phyloP scores from a whole-genome alignment of 495 filamentous ascomycete genomes.

The Aspergillus baeticus region DNA sequence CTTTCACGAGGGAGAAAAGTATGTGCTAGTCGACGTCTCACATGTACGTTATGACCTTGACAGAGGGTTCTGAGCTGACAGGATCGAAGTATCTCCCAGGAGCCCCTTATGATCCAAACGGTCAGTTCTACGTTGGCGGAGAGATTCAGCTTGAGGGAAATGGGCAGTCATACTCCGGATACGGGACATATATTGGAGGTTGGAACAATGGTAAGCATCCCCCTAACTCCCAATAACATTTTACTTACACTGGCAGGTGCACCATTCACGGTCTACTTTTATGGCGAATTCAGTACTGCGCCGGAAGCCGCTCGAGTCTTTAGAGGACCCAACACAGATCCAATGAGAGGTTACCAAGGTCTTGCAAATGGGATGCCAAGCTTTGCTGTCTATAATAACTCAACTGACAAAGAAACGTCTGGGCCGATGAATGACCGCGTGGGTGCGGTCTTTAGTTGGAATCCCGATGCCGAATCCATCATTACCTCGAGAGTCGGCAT shows the following conservation, averaged over 20 bases:
- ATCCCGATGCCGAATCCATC: constrained; percentile 19
- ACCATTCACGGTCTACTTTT: constrained; percentile 65
- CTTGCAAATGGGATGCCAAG: constrained; percentile 28
- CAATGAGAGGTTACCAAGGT: constrained; percentile 31
- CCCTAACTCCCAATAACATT: neutral
- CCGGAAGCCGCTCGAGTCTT: constrained; percentile 49
- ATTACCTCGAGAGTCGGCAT: constrained; percentile 64
- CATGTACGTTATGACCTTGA: constrained; percentile 41
- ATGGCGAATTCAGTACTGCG: constrained; percentile 55
- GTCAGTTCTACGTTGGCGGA: constrained; percentile 61
- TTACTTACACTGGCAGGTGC: constrained; percentile 39
- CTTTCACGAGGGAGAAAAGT: constrained; percentile 49
- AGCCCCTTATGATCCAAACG: constrained; percentile 52
- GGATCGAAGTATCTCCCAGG: constrained; percentile 47
- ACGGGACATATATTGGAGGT: constrained; percentile 59
- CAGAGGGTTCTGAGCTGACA: neutral
- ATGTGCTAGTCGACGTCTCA: constrained; percentile 62
- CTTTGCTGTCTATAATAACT: constrained; percentile 25
- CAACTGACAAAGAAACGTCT: constrained; percentile 25
- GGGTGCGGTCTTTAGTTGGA: constrained; percentile 36
- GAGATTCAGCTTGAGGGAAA: constrained; percentile 50
- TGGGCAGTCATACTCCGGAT: constrained; percentile 54
- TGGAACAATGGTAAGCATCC: constrained; percentile 52
- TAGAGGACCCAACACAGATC: constrained; percentile 45
- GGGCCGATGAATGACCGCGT: constrained; percentile 38